These are phyloP conservation scores for Ceratocystis albifundus DNA, from an alignment of 2,329 filamentous ascomycete species.

Conservation along the genomic window DNA sequence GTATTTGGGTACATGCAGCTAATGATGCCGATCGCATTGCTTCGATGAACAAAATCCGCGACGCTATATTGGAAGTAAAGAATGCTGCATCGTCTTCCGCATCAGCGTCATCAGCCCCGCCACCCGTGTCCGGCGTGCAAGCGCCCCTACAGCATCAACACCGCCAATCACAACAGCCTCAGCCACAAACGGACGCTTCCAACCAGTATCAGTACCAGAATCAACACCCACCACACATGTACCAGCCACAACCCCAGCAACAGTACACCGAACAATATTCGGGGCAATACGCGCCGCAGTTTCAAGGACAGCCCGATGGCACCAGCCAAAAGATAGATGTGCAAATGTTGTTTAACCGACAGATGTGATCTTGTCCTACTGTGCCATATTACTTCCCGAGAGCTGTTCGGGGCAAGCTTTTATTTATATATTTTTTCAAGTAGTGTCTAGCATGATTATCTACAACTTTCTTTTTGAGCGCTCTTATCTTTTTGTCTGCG, in stretches of 20 bases:
- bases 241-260: neutral
- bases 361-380: neutral
- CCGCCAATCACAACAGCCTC: conserved; percentile 2
- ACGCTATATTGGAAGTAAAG: conserved; percentile 32
- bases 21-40: conserved; percentile 35
- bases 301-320: neutral
- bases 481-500: no score
- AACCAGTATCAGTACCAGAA: conserved; percentile 9
- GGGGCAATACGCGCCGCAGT: neutral
- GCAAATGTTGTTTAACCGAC: conserved; percentile 3
- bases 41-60: conserved; percentile 35
- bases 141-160: neutral
- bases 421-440: neutral
- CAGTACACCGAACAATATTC: conserved; percentile 6
- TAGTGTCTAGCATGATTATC: neutral
- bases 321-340: conserved; percentile 4
- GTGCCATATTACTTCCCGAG: neutral
- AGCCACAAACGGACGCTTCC: neutral
- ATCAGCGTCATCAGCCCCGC: neutral
- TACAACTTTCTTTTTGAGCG: neutral
- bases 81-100: conserved; percentile 3
- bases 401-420: neutral
- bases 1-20: conserved; percentile 46
- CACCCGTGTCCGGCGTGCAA: neutral
- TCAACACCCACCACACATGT: conserved; percentile 5